Conservation (phyloP, 345 rosid genomes). For the Ricinus communis region DNA sequence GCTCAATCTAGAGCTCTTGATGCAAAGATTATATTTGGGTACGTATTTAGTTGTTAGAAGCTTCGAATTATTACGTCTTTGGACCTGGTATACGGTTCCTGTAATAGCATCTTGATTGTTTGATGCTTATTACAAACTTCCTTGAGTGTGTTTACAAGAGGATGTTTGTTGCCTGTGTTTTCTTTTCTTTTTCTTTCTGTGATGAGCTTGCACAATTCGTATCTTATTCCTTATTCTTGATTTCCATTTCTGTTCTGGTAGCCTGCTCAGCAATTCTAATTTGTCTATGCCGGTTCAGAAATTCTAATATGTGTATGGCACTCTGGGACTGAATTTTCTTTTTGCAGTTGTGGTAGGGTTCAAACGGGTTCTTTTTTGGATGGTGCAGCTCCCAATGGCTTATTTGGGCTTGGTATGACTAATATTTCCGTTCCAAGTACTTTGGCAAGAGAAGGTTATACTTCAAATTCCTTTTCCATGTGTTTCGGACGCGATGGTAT, state of each 20-base stretch:
- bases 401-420: constrained; percentile 89
- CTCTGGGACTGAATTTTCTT: neutral
- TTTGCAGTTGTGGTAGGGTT: constrained; percentile 76
- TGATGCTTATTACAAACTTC: too few species aligned
- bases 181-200: too few species aligned
- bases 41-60: constrained; percentile 16
- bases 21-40: constrained; percentile 69
- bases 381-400: constrained; percentile 95
- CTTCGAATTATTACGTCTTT: neutral
- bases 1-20: constrained; percentile 37
- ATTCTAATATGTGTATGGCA: neutral
- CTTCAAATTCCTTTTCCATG: constrained; percentile 90
- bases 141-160: constrained; percentile 5
- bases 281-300: neutral
- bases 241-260: neutral
- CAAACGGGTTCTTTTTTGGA: constrained; percentile 84
- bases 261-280: neutral
- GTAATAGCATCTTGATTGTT: neutral
- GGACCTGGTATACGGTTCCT: neutral
- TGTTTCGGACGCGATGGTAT: constrained; percentile 70
- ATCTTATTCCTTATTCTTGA: neutral
- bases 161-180: neutral
- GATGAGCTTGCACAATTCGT: too few species aligned
- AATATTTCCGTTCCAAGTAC: constrained; percentile 82
- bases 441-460: constrained; percentile 62